These are phyloP conservation scores for Suillus plorans DNA, from an alignment of 768 basidiomycete genomes.

Conservation along the genomic window DNA sequence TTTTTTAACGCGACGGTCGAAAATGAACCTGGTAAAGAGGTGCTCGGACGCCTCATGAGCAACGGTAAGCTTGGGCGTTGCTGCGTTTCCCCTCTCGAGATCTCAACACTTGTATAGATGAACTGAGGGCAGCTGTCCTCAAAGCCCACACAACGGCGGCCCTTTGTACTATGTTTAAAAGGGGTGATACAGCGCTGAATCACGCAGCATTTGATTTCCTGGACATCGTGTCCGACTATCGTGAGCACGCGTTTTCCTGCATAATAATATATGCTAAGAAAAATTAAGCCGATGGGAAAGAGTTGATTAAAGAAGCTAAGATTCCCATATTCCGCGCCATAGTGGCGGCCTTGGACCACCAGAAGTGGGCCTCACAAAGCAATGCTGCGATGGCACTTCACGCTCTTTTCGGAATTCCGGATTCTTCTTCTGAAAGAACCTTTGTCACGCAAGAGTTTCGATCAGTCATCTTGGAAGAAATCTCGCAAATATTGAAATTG, in stretches of 20 bases:
- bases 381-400: background rate
- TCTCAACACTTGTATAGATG: slow-evolving; percentile 3
- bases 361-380: background rate
- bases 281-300: background rate
- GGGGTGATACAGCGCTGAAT: background rate
- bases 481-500: background rate
- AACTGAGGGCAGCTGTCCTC: slow-evolving; percentile 5
- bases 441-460: background rate
- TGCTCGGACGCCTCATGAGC: slow-evolving; percentile 5
- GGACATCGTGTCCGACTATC: slow-evolving; percentile 2
- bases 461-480: background rate
- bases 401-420: background rate
- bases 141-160: background rate
- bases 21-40: slow-evolving; percentile 4
- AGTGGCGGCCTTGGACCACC: background rate
- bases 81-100: background rate
- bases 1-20: slow-evolving; percentile 2
- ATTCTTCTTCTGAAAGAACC: background rate
- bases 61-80: background rate
- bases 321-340: background rate
- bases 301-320: background rate
- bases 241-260: background rate
- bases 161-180: slow-evolving; percentile 4
- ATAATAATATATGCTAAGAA: background rate
- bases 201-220: slow-evolving; percentile 5